Conservation (phyloP, 1,284 basidiomycete genomes). For the Ustilago loliicola region DNA sequence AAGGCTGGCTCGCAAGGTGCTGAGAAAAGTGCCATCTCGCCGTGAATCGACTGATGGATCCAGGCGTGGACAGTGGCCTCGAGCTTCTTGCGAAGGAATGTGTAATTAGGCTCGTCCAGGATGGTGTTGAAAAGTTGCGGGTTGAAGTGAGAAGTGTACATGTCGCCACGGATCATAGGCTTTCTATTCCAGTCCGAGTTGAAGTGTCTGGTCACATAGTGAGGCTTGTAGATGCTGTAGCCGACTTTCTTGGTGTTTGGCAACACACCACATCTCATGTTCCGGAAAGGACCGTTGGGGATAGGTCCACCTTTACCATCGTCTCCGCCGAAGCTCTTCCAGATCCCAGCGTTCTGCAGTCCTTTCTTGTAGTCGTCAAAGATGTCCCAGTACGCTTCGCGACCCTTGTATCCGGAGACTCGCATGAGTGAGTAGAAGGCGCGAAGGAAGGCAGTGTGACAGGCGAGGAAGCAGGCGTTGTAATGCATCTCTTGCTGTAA, state of each 20-base stretch:
- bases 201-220: slow-evolving; percentile 41
- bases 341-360: slow-evolving; percentile 16
- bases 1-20: slow-evolving; percentile 41
- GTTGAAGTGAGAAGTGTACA: slow-evolving; percentile 35
- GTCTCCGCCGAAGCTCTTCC: slow-evolving; percentile 15
- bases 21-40: slow-evolving; percentile 36
- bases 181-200: slow-evolving; percentile 29
- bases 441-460: slow-evolving; percentile 37
- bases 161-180: slow-evolving; percentile 35
- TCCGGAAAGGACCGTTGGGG: slow-evolving; percentile 25
- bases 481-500: slow-evolving; percentile 48
- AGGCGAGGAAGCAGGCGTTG: slow-evolving; percentile 40
- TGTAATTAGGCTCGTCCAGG: slow-evolving; percentile 16
- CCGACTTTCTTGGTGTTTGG: slow-evolving; percentile 30
- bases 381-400: slow-evolving; percentile 44
- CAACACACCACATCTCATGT: slow-evolving; percentile 21
- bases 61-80: slow-evolving; percentile 30
- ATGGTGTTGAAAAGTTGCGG: slow-evolving; percentile 4
- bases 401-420: slow-evolving; percentile 26
- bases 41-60: slow-evolving; percentile 34
- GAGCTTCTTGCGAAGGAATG: slow-evolving; percentile 6
- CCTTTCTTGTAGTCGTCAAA: slow-evolving; percentile 19
- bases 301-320: slow-evolving; percentile 31
- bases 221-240: slow-evolving; percentile 29
- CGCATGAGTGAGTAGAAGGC: slow-evolving; percentile 43